Conservation (phyloP, 2,329 filamentous ascomycete genomes). For the Aspergillus ochraceoroseus region DNA sequence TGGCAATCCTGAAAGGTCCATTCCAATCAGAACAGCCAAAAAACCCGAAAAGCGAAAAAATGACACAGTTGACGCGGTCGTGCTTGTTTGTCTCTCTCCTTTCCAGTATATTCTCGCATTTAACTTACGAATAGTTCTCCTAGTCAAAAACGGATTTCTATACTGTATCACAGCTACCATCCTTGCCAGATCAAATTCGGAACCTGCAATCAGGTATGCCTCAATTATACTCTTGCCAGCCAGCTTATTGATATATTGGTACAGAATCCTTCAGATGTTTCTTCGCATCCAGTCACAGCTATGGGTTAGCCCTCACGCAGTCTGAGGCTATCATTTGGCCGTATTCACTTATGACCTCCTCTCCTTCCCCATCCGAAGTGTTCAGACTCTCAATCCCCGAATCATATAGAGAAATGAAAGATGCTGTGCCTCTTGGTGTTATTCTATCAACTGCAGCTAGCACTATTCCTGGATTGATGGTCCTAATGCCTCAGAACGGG, state of each 20-base stretch:
- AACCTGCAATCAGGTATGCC: slow-evolving; percentile 60
- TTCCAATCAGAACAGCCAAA: slow-evolving; percentile 38
- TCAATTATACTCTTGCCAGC: neutral
- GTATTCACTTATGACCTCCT: slow-evolving; percentile 54
- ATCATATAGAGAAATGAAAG: slow-evolving; percentile 59
- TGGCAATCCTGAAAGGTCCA: slow-evolving; percentile 25
- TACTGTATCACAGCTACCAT: slow-evolving; percentile 75
- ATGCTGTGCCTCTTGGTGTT: slow-evolving; percentile 74
- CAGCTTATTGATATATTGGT: slow-evolving; percentile 18
- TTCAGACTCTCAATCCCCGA: slow-evolving; percentile 76
- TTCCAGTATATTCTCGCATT: slow-evolving; percentile 1
- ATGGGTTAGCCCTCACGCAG: slow-evolving; percentile 74
- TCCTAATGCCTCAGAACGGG: slow-evolving; percentile 77
- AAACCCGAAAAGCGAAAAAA: slow-evolving; percentile 33
- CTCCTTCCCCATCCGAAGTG: slow-evolving; percentile 52
- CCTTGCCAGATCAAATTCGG: slow-evolving; percentile 72
- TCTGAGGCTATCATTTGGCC: slow-evolving; percentile 86
- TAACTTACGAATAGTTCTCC: slow-evolving; percentile 13
- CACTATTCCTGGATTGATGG: slow-evolving; percentile 78
- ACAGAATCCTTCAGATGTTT: slow-evolving; percentile 62
- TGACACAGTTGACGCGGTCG: slow-evolving; percentile 32
- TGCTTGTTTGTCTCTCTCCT: slow-evolving; percentile 31
- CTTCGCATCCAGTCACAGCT: slow-evolving; percentile 60
- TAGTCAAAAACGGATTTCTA: slow-evolving; percentile 82
- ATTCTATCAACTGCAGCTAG: slow-evolving; percentile 74